Conservation (phyloP, 768 basidiomycete species). For the Sporobolomyces pararoseus region DNA sequence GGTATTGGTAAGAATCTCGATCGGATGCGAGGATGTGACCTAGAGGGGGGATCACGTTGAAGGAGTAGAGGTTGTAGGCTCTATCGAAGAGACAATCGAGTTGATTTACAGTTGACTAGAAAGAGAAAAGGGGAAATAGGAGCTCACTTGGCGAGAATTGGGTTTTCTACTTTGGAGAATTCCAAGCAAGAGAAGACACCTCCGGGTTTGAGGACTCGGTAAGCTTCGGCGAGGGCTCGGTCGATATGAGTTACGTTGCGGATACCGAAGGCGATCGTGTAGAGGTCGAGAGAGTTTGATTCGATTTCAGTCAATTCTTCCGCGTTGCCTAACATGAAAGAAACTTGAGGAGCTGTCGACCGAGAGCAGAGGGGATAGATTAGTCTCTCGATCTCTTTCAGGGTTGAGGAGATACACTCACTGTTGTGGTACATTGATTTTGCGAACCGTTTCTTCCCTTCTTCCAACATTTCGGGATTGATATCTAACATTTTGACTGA, state of each 20-base stretch:
- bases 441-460: constrained; percentile 83
- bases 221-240: constrained; percentile 77
- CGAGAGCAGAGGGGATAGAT: constrained; percentile 52
- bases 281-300: constrained; percentile 83
- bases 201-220: constrained; percentile 92
- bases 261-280: constrained; percentile 98
- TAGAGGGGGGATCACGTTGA: constrained; percentile 86
- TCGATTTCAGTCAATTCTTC: constrained; percentile 72
- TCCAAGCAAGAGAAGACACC: constrained; percentile 93
- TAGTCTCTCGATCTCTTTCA: too few relatives aligned
- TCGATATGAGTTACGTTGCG: constrained; percentile 93
- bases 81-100: constrained; percentile 53
- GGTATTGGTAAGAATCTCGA: constrained; percentile 90
- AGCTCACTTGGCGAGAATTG: constrained; percentile 75
- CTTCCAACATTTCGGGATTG: constrained; percentile 90
- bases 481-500: constrained; percentile 88
- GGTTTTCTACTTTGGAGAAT: constrained; percentile 88
- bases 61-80: constrained; percentile 90
- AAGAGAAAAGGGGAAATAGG: not conserved
- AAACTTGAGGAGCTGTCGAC: constrained; percentile 53
- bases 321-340: constrained; percentile 89
- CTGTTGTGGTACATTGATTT: constrained; percentile 98
- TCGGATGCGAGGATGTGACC: constrained; percentile 97
- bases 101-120: not conserved
- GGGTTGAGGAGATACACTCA: too few relatives aligned